Evolutionary conservation across 1,284 basidiomycete genomes (phyloP).

Genomic region (Tylopilus sp.): DNA sequence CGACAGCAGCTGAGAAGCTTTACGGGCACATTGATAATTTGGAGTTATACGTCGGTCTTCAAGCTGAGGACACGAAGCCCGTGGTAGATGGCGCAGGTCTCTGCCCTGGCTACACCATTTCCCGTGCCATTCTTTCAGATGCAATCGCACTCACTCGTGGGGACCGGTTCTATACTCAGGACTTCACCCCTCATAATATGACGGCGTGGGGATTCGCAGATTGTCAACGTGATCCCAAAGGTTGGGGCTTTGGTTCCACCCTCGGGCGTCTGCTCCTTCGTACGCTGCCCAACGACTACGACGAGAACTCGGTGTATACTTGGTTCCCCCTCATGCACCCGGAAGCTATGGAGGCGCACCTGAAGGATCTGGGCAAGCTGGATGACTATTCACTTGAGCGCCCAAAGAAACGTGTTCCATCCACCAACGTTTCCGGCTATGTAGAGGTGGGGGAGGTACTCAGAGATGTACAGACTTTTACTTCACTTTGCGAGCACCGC

Average conservation of each 20-base stretch:
- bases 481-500: conserved; percentile 45
- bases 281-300: conserved; percentile 64
- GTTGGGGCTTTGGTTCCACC: conserved; percentile 68
- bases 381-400: conserved; percentile 51
- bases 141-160: conserved; percentile 82
- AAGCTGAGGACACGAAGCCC: conserved; percentile 70
- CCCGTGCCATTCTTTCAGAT: conserved; percentile 82
- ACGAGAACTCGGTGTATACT: conserved; percentile 68
- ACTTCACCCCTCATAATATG: conserved; percentile 76
- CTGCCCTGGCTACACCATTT: conserved; percentile 80
- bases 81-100: conserved; percentile 74
- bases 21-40: conserved; percentile 75
- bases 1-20: conserved; percentile 67
- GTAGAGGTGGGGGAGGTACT: conserved; percentile 51
- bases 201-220: conserved; percentile 80
- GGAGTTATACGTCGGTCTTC: conserved; percentile 76
- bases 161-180: conserved; percentile 78
- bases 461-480: conserved; percentile 43
- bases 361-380: conserved; percentile 51
- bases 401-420: conserved; percentile 34
- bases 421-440: conserved; percentile 43
- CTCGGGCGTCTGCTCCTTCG: conserved; percentile 71
- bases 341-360: conserved; percentile 54
- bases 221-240: conserved; percentile 63
- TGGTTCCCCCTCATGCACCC: conserved; percentile 86